Percentiles rank a stretch among this genome's conserved stretches.
Evolutionary conservation across 306 rosid species (phyloP).

Genomic region (Inga laurina): DNA sequence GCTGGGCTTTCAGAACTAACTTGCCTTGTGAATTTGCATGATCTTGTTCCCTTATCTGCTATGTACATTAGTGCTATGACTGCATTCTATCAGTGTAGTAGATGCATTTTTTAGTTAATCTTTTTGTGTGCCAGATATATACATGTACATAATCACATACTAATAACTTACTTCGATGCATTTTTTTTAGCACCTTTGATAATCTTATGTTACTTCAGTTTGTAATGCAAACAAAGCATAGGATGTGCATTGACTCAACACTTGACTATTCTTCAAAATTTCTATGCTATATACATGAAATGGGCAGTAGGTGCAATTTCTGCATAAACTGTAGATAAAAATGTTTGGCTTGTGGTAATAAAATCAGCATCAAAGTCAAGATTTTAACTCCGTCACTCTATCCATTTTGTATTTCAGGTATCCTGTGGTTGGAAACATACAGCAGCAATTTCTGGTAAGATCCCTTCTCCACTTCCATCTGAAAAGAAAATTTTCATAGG

Average conservation of each 20-base stretch:
- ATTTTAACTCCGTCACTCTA: not conserved
- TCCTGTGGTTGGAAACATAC: constrained; percentile 99
- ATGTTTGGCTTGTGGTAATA: not conserved
- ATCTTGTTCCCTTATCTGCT: not conserved
- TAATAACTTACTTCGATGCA: not conserved
- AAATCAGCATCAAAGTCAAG: constrained; percentile 4
- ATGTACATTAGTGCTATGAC: constrained; percentile 11
- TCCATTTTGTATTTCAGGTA: constrained; percentile 46
- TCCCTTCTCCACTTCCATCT: not conserved
- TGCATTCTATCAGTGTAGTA: constrained; percentile 22
- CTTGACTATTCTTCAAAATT: not conserved
- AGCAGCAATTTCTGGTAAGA: constrained; percentile 81
- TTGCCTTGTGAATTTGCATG: constrained; percentile 2
- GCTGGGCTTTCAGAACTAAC: constrained; percentile 6
- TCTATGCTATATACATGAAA: not conserved
- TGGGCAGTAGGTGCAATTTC: not conserved
- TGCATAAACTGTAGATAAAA: not conserved
- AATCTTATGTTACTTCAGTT: not conserved
- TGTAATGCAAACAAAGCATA: not conserved
- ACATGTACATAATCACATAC: not conserved
- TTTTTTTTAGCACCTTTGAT: not conserved
- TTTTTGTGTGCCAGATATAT: not conserved
- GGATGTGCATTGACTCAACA: not conserved
- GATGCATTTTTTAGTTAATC: constrained; percentile 14
- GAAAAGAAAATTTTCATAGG: not conserved